Conservation (phyloP, 2,329 filamentous ascomycete species). For the Cladorrhinum sp. region DNA sequence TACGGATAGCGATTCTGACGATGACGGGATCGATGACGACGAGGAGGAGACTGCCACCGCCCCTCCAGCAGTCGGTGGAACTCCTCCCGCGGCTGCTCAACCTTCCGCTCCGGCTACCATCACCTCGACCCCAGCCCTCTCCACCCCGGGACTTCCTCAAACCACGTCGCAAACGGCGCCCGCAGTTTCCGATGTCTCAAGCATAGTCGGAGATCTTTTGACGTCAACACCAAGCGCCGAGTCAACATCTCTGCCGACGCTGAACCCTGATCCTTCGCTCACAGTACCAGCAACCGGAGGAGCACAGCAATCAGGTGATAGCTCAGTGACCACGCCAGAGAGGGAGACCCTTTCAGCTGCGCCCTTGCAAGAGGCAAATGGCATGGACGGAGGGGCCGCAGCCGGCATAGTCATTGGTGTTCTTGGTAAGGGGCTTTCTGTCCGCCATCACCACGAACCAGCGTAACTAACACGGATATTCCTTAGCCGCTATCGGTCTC, state of each 20-base stretch:
- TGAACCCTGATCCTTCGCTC: not conserved
- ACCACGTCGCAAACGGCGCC: not conserved
- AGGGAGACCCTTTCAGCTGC: not conserved
- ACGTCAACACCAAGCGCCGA: slow-evolving; percentile 1
- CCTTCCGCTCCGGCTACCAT: slow-evolving; percentile 4
- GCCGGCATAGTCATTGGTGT: slow-evolving; percentile 23
- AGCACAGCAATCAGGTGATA: not conserved
- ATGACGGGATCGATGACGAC: slow-evolving; percentile 13
- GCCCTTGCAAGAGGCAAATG: not conserved
- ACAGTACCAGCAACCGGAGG: slow-evolving; percentile 5
- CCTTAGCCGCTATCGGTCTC: slow-evolving; percentile 19
- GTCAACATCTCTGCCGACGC: not conserved
- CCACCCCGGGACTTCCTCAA: not conserved
- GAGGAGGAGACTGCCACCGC: slow-evolving; percentile 8
- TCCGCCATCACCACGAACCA: not conserved
- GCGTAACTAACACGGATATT: slow-evolving; percentile 14
- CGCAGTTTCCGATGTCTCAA: not conserved
- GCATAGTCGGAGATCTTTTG: not conserved
- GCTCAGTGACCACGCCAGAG: not conserved
- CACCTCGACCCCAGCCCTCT: not conserved
- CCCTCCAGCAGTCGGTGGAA: no score
- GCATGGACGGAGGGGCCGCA: slow-evolving; percentile 8
- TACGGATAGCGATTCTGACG: slow-evolving; percentile 14
- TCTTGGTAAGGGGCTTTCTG: slow-evolving; percentile 16
- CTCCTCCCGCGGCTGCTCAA: no score